phyloP scores from a whole-genome alignment of 208 protist genomes.

The Leishmania guyanensis region DNA sequence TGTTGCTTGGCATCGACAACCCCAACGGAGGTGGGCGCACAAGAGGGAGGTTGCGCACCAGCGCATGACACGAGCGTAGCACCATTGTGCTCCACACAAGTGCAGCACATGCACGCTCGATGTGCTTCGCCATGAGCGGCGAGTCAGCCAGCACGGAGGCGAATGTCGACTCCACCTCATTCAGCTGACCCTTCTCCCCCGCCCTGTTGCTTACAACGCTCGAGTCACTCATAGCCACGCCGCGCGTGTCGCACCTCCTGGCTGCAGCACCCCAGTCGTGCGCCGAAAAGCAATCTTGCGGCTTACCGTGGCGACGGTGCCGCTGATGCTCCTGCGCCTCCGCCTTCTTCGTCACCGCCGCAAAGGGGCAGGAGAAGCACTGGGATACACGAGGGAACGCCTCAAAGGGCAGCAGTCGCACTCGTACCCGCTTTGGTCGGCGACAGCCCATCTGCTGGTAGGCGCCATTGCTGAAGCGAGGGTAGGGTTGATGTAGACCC shows the following conservation, averaged over 20 bases:
- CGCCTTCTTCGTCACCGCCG: slow-evolving; percentile 45
- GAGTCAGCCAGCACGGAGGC: slow-evolving; percentile 50
- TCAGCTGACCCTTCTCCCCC: neutral
- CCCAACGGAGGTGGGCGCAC: slow-evolving; percentile 2
- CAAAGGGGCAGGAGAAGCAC: slow-evolving; percentile 55
- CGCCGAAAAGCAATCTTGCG: neutral
- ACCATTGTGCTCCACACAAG: slow-evolving; percentile 66
- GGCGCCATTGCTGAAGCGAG: slow-evolving; percentile 36
- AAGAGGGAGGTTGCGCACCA: slow-evolving; percentile 36
- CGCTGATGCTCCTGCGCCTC: slow-evolving; percentile 35
- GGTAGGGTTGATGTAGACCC: slow-evolving; percentile 22
- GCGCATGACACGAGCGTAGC: slow-evolving; percentile 37
- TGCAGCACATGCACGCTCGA: slow-evolving; percentile 56
- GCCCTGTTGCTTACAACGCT: neutral
- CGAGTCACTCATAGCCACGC: neutral
- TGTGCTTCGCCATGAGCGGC: slow-evolving; percentile 43
- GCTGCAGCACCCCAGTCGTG: neutral
- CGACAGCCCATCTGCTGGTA: slow-evolving; percentile 58
- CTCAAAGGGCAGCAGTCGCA: slow-evolving; percentile 81
- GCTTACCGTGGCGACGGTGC: neutral
- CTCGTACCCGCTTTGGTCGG: slow-evolving; percentile 51
- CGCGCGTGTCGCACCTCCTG: neutral
- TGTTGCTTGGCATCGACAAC: slow-evolving; percentile 1
- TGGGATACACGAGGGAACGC: slow-evolving; percentile 69
- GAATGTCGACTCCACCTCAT: slow-evolving; percentile 47